phyloP scores from a whole-genome alignment of 495 filamentous ascomycete species.

The Trichoderma orchidacearum region DNA sequence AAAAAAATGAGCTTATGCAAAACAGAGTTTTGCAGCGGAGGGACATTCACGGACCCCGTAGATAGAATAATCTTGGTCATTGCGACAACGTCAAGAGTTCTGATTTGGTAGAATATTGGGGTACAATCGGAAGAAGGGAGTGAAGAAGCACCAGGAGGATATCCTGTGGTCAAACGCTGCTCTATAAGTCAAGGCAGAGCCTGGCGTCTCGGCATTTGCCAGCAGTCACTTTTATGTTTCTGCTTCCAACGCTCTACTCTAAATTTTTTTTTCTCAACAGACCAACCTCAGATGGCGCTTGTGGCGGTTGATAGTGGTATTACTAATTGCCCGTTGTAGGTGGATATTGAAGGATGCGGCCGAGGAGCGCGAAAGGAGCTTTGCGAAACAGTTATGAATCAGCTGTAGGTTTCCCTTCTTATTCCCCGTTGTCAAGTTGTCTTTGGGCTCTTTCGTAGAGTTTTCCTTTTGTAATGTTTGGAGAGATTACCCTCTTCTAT shows the following conservation, averaged over 20 bases:
- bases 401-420: no score
- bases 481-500: no score
- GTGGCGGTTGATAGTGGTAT: neutral
- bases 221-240: neutral
- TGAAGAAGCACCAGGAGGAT: neutral
- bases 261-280: no score
- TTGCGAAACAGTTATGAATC: no score
- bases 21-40: neutral
- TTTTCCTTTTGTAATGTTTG: no score
- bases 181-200: neutral
- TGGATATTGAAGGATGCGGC: neutral
- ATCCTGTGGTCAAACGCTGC: no score
- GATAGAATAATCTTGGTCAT: conserved; percentile 79
- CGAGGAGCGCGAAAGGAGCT: neutral
- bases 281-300: neutral
- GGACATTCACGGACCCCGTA: conserved; percentile 50
- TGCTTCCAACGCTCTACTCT: neutral
- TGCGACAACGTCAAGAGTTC: neutral
- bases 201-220: neutral
- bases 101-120: neutral
- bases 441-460: no score
- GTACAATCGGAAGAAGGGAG: neutral
- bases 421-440: no score
- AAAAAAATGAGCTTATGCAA: neutral
- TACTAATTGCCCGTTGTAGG: neutral